Percentiles rank a stretch among this genome's conserved stretches.
Evolutionary conservation across 345 rosid species (phyloP).

Genomic region (Lepidium sativum): DNA sequence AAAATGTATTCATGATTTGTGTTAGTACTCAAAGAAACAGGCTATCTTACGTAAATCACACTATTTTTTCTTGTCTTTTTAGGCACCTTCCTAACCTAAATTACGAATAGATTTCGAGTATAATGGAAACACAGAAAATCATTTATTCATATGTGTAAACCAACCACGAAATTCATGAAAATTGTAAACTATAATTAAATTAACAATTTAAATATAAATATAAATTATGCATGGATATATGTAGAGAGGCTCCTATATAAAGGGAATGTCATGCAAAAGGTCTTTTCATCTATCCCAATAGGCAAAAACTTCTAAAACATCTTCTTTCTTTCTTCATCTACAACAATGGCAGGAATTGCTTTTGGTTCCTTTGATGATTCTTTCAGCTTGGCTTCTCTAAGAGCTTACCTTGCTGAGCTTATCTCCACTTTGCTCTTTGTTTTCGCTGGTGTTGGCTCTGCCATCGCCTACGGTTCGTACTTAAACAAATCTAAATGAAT

Average conservation of each 20-base stretch:
- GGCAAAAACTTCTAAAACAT: background rate
- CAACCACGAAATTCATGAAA: background rate
- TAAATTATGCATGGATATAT: constrained; percentile 5
- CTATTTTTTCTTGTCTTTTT: background rate
- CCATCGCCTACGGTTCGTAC: constrained; percentile 68
- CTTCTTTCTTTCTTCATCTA: background rate
- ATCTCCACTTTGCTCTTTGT: constrained; percentile 92
- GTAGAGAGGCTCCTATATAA: constrained; percentile 12
- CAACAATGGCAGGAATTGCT: constrained; percentile 43
- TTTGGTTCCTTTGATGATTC: constrained; percentile 83
- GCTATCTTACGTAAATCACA: background rate
- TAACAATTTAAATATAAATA: too few species aligned
- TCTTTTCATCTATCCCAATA: constrained; percentile 15
- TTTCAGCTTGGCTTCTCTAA: constrained; percentile 68
- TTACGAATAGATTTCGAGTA: background rate
- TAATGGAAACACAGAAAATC: constrained; percentile 1
- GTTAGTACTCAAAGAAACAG: background rate
- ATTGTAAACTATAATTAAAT: background rate
- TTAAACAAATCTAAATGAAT: background rate
- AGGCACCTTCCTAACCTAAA: constrained; percentile 6
- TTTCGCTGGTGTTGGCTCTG: constrained; percentile 92
- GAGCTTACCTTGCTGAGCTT: constrained; percentile 84
- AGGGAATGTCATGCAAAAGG: constrained; percentile 8
- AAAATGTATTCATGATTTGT: background rate
- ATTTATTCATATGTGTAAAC: background rate